These are phyloP conservation scores for Beauveria brongniartii DNA, from an alignment of 2,329 filamentous ascomycete genomes.

Conservation along the genomic window DNA sequence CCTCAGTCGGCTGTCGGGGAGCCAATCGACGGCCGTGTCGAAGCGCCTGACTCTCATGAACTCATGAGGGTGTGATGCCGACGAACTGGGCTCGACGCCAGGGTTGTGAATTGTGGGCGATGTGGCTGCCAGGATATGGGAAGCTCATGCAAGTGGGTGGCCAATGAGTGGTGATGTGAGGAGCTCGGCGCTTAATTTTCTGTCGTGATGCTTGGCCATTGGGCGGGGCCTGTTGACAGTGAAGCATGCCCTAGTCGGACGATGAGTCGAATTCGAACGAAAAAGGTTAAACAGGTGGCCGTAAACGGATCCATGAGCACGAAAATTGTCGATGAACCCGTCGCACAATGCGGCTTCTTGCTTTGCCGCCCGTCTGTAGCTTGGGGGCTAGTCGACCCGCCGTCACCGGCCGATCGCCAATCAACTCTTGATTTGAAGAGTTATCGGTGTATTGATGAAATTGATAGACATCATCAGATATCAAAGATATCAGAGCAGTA, in stretches of 20 bases:
- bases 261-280: not conserved
- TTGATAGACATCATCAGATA: no score
- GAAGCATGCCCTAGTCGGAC: not conserved
- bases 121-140: constrained; percentile 2
- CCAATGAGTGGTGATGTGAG: constrained; percentile 8
- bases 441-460: no score
- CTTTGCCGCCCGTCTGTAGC: not conserved
- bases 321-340: constrained; percentile 3
- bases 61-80: constrained; percentile 1
- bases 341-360: not conserved
- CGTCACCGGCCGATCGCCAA: no score
- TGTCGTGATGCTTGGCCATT: not conserved
- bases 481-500: no score
- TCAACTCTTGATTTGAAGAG: no score
- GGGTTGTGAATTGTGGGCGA: not conserved
- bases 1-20: not conserved
- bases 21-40: constrained; percentile 2
- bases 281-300: not conserved
- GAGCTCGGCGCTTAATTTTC: constrained; percentile 10
- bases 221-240: not conserved
- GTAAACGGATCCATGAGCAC: not conserved
- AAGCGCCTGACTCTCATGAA: constrained; percentile 3
- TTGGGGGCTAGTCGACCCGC: not conserved
- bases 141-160: not conserved
- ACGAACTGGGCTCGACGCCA: constrained; percentile 3